A percentile compares a stretch with the other conserved stretches of the same genome.
Conservation (phyloP, 495 filamentous ascomycete genomes). For the Penicillium silybi region DNA sequence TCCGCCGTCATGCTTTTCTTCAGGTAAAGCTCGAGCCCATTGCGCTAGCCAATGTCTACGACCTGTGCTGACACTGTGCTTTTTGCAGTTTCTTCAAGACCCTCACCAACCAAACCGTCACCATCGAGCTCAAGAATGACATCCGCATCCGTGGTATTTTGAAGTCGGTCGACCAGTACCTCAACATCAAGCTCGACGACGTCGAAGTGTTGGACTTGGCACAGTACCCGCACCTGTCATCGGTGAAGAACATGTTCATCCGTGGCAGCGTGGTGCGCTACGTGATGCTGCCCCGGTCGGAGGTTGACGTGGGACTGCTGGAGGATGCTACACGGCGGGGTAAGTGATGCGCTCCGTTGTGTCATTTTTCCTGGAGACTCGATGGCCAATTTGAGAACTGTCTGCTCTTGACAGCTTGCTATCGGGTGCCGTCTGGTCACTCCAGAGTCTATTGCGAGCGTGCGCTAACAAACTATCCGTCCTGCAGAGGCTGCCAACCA, state of each 20-base stretch:
- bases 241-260: slow-evolving; percentile 98
- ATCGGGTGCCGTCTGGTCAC: background rate
- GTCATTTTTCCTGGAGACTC: background rate
- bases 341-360: slow-evolving; percentile 37
- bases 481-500: slow-evolving; percentile 50
- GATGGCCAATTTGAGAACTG: background rate
- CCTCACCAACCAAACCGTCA: slow-evolving; percentile 92
- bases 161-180: slow-evolving; percentile 96
- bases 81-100: slow-evolving; percentile 93
- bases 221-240: slow-evolving; percentile 87
- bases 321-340: slow-evolving; percentile 96
- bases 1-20: slow-evolving; percentile 46
- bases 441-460: background rate
- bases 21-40: slow-evolving; percentile 27
- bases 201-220: slow-evolving; percentile 86
- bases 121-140: slow-evolving; percentile 98
- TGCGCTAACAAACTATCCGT: slow-evolving; percentile 7
- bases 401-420: background rate
- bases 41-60: background rate
- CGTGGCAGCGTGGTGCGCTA: slow-evolving; percentile 94
- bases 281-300: slow-evolving; percentile 81
- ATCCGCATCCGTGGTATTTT: slow-evolving; percentile 90
- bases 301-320: slow-evolving; percentile 84
- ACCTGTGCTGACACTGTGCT: background rate
- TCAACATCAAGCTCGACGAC: slow-evolving; percentile 98